Percentiles rank a stretch among this genome's conserved stretches.
These are phyloP conservation scores for Pseudopediastrum boryanum DNA, from an alignment of 139 green algal genomes.

Conservation along the genomic window DNA sequence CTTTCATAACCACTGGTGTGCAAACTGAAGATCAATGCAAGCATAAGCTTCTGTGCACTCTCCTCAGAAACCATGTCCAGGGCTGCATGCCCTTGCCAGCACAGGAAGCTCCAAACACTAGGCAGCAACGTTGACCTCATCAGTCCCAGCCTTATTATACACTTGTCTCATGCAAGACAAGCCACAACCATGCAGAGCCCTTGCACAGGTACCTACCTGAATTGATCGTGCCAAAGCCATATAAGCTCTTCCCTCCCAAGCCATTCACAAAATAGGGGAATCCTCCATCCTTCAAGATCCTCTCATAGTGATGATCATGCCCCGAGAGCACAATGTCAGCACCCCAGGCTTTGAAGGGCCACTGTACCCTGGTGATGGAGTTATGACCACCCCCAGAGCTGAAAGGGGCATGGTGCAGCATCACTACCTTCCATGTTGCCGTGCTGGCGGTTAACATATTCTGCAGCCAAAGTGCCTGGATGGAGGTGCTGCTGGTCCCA, in stretches of 20 bases:
- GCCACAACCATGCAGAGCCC: too few species aligned
- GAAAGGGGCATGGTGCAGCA: constrained; percentile 12
- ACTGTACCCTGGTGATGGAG: not conserved
- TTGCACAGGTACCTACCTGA: too few species aligned
- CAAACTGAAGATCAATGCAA: too few species aligned
- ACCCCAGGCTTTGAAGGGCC: not conserved
- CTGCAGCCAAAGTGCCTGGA: constrained; percentile 1
- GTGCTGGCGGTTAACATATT: not conserved
- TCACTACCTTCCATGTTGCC: constrained; percentile 4
- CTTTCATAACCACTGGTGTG: too few species aligned
- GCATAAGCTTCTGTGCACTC: too few species aligned
- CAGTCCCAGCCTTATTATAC: too few species aligned
- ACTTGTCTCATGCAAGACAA: too few species aligned
- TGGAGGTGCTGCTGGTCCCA: not conserved
- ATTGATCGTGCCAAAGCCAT: not conserved
- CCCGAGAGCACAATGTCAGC: not conserved
- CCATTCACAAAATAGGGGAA: constrained; percentile 25
- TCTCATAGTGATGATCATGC: constrained; percentile 1
- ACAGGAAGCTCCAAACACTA: too few species aligned
- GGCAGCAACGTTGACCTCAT: too few species aligned
- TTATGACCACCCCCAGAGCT: not conserved
- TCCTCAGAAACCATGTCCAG: too few species aligned
- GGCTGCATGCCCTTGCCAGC: too few species aligned
- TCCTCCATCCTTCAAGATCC: not conserved
- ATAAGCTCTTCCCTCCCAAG: not conserved